Evolutionary conservation across 2,329 filamentous ascomycete genomes (phyloP).

Genomic region (Fusarium sp.): DNA sequence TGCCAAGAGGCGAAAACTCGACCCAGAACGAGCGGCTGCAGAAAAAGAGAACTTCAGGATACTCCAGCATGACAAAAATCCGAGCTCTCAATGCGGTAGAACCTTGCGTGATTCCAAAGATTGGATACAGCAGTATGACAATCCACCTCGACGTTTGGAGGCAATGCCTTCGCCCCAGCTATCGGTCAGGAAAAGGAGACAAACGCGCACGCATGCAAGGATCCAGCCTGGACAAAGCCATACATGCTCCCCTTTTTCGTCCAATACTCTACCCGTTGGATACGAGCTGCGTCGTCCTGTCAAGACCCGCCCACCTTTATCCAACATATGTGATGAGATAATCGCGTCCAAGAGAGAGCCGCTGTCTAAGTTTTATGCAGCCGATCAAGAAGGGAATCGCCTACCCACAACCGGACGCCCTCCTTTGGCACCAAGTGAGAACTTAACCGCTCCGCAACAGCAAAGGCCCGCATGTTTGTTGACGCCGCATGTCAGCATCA

Average conservation of each 20-base stretch:
- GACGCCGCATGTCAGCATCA: conserved; percentile 61
- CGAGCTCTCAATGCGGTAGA: background rate
- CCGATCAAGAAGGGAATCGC: background rate
- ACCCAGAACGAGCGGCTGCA: conserved; percentile 9
- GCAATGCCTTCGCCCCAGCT: conserved; percentile 25
- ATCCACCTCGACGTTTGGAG: conserved; percentile 16
- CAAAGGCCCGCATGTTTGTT: conserved; percentile 50
- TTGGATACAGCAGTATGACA: conserved; percentile 28
- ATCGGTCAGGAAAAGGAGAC: conserved; percentile 41
- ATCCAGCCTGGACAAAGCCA: background rate
- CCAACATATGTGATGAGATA: conserved; percentile 33
- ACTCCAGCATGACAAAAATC: conserved; percentile 2
- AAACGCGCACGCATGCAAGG: conserved; percentile 7
- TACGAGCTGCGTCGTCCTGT: conserved; percentile 25
- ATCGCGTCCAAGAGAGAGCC: conserved; percentile 5
- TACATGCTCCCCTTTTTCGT: background rate
- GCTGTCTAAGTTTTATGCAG: background rate
- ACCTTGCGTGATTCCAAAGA: conserved; percentile 18
- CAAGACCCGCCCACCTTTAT: conserved; percentile 40
- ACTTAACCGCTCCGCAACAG: background rate
- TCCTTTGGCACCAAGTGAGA: background rate
- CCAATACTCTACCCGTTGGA: conserved; percentile 28
- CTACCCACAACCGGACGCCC: background rate
- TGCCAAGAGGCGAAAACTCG: conserved; percentile 53
- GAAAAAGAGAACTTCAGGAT: conserved; percentile 41